Evolutionary conservation across 352 stramenopile species (phyloP).

Genomic region (Phytopythium boreale): DNA sequence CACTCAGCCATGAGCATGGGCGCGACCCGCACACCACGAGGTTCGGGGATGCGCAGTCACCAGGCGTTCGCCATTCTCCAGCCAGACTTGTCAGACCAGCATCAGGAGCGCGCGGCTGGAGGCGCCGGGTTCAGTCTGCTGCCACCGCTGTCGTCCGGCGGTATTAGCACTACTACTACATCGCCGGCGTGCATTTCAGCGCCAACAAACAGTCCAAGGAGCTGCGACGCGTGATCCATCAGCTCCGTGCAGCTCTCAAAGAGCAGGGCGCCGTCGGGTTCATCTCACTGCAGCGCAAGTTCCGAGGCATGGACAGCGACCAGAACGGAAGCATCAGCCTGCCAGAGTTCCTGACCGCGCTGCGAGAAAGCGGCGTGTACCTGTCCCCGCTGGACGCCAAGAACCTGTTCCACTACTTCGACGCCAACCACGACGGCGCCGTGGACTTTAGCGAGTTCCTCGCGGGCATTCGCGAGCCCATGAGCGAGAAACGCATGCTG

Average conservation of each 20-base stretch:
- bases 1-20: neutral
- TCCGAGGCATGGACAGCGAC: slow-evolving; percentile 76
- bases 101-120: slow-evolving; percentile 15
- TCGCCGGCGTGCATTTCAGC: slow-evolving; percentile 15
- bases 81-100: slow-evolving; percentile 46
- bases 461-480: slow-evolving; percentile 69
- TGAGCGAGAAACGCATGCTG: slow-evolving; percentile 71
- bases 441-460: slow-evolving; percentile 89
- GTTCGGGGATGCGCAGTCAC: slow-evolving; percentile 42
- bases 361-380: slow-evolving; percentile 60
- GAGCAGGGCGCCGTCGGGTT: slow-evolving; percentile 68
- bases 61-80: slow-evolving; percentile 64
- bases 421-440: slow-evolving; percentile 77
- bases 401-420: slow-evolving; percentile 82
- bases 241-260: slow-evolving; percentile 51
- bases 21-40: slow-evolving; percentile 17
- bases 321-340: slow-evolving; percentile 60
- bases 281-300: slow-evolving; percentile 70
- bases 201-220: slow-evolving; percentile 55
- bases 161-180: neutral
- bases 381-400: slow-evolving; percentile 47
- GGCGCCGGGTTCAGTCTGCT: slow-evolving; percentile 1
- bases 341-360: slow-evolving; percentile 68
- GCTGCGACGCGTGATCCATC: slow-evolving; percentile 50
- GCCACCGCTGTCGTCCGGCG: neutral